Percentiles rank a stretch among this genome's conserved stretches.
Conservation (phyloP, 129 eudicot species). For the Flaveria robusta region DNA sequence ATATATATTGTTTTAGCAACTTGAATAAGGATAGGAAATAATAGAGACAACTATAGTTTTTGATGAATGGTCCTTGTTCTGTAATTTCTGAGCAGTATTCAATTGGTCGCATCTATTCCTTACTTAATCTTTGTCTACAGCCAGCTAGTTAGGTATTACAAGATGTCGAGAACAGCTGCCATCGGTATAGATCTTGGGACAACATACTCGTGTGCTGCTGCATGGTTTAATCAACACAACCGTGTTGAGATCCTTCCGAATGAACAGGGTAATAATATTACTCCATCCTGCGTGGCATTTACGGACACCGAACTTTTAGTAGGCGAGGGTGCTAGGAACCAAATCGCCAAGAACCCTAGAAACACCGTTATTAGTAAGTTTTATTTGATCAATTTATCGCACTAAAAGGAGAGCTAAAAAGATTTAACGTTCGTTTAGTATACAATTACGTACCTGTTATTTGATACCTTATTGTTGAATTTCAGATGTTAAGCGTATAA, state of each 20-base stretch:
- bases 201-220: constrained; percentile 1
- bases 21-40: too few relatives aligned
- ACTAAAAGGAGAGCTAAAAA: too few relatives aligned
- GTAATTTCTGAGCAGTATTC: too few relatives aligned
- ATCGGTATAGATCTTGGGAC: not conserved
- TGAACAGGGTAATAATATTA: not conserved
- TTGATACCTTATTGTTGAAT: too few relatives aligned
- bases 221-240: not conserved
- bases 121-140: too few relatives aligned
- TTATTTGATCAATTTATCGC: not conserved
- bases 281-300: not conserved
- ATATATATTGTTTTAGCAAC: too few relatives aligned
- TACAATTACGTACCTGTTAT: too few relatives aligned
- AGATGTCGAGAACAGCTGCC: not conserved
- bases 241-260: not conserved
- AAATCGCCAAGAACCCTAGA: not conserved
- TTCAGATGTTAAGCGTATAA: not conserved
- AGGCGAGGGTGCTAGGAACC: not conserved
- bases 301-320: not conserved
- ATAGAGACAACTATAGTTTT: too few relatives aligned
- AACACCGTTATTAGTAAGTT: not conserved
- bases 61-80: too few relatives aligned
- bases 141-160: too few relatives aligned
- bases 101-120: too few relatives aligned
- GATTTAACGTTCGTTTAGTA: too few relatives aligned